Conservation (phyloP, 176 grass and related monocot genomes). For the Zoysia pacifica region DNA sequence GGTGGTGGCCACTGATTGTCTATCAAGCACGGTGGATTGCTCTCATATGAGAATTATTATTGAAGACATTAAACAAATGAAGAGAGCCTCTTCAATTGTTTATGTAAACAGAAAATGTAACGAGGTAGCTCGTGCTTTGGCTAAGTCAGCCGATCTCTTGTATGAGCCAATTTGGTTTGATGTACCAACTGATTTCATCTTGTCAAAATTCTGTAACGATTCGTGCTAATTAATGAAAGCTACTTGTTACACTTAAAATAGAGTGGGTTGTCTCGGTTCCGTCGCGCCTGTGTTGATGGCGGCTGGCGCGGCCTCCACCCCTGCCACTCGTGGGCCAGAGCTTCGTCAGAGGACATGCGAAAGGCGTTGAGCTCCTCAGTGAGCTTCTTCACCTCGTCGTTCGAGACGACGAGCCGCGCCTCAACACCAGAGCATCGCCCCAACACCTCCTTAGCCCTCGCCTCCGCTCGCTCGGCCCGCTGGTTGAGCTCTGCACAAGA, state of each 20-base stretch:
- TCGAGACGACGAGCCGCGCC: too few relatives aligned
- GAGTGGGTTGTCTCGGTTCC: too few relatives aligned
- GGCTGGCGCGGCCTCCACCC: too few relatives aligned
- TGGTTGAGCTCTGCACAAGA: too few relatives aligned
- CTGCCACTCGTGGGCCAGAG: too few relatives aligned
- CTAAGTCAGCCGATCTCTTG: neutral
- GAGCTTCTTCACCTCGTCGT: too few relatives aligned
- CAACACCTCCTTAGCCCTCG: too few relatives aligned
- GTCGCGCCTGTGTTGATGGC: too few relatives aligned
- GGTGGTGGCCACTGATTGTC: neutral
- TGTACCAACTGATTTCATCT: neutral
- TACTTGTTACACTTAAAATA: neutral
- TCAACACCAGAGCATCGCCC: too few relatives aligned
- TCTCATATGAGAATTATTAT: neutral
- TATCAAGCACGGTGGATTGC: neutral
- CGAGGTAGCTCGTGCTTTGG: neutral
- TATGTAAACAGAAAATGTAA: neutral
- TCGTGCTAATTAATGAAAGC: neutral
- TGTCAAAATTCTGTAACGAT: neutral
- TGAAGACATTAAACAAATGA: neutral
- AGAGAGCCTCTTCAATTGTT: neutral
- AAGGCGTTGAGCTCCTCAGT: too few relatives aligned
- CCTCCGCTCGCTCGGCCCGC: too few relatives aligned
- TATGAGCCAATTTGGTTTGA: neutral
- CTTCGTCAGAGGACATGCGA: too few relatives aligned